Base-by-base conservation (phyloP, 2,329 filamentous ascomycete genomes). In the Graphilbum fragrans region DNA sequence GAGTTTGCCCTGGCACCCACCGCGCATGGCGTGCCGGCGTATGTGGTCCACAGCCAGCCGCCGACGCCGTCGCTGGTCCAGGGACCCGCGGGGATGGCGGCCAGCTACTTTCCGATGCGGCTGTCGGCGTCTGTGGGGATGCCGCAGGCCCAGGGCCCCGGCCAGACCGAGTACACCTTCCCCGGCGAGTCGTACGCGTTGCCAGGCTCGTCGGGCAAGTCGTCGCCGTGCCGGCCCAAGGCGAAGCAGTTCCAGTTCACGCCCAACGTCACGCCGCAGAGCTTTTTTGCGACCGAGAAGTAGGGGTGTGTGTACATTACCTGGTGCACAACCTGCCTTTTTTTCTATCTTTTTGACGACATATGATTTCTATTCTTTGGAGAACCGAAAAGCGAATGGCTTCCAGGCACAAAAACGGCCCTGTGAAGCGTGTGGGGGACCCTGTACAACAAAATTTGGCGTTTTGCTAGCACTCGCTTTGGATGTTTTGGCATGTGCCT, bases 91-190 rank as follows among this genome's bases (percentile, higher is more conserved):
- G 14, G 25, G 8, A 29, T 29, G 14, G 58, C 43, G 60, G 70
- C 47, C 60, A 62, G 1, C 10, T 70, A 67, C 38, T 64, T 62
- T 40, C 42, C 46, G 4, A 17, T 44, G 40, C 41, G 11, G n/a
- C 29, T 14, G 5, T 5, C 29, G 12, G 12, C 29, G 6, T 9
- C 29, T 16, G 14, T n/a, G n/a, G n/a, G n/a, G n/a, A 20, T 44
- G 12, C 46, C 53, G 51, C 21, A 54, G 51, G 22, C 59, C 54
- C 39, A 56, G 53, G 27, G 56, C 50, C 37, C 52, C 3, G 45
- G 48, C 23, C 67, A 64, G 33, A 53, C 64, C 16, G 69, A 74
- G 46, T 74, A 69, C 50, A 66, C 67, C 49, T 74, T 72, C 62
- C 64, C 71, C 5, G 61, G 65, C 34, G 60, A 66, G 29, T 60